These are phyloP conservation scores for Lachnellula subtilissima DNA, from an alignment of 2,329 filamentous ascomycete genomes.

Conservation along the genomic window DNA sequence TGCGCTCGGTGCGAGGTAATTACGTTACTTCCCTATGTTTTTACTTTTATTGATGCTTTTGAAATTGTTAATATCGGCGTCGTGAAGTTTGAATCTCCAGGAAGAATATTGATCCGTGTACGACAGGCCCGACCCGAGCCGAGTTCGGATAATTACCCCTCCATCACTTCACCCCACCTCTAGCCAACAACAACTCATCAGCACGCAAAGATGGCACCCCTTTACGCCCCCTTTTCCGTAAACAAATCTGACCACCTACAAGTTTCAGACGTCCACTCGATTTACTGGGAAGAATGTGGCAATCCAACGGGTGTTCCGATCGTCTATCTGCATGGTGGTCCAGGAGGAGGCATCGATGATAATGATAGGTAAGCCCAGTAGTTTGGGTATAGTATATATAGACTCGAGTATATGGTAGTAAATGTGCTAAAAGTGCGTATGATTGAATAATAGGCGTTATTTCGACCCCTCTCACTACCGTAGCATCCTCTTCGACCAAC, in stretches of 20 bases:
- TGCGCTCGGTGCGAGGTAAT: too few relatives aligned
- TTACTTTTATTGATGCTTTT: too few relatives aligned
- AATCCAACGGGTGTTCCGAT: slow-evolving; percentile 28
- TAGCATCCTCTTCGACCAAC: slow-evolving; percentile 43
- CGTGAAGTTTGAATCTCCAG: too few relatives aligned
- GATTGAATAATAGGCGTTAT: slow-evolving; percentile 36
- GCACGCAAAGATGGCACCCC: not conserved
- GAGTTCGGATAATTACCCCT: too few relatives aligned
- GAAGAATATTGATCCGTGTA: too few relatives aligned
- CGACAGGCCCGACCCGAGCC: too few relatives aligned
- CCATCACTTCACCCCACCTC: too few relatives aligned
- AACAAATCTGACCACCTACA: slow-evolving; percentile 26
- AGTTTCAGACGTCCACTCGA: slow-evolving; percentile 26
- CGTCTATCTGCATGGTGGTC: slow-evolving; percentile 42
- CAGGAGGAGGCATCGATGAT: slow-evolving; percentile 35
- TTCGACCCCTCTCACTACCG: slow-evolving; percentile 42
- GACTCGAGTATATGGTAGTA: not conserved
- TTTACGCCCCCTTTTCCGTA: not conserved
- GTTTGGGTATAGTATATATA: not conserved
- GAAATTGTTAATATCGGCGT: too few relatives aligned
- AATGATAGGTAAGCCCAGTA: slow-evolving; percentile 32
- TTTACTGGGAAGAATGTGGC: slow-evolving; percentile 30
- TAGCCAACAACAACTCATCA: not conserved
- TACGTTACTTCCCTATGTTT: too few relatives aligned
- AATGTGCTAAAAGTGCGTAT: not conserved